A percentile compares a stretch with the other conserved stretches of the same genome.
Conservation (phyloP, 805 yeast species). For the Ascoidea rubescens region DNA sequence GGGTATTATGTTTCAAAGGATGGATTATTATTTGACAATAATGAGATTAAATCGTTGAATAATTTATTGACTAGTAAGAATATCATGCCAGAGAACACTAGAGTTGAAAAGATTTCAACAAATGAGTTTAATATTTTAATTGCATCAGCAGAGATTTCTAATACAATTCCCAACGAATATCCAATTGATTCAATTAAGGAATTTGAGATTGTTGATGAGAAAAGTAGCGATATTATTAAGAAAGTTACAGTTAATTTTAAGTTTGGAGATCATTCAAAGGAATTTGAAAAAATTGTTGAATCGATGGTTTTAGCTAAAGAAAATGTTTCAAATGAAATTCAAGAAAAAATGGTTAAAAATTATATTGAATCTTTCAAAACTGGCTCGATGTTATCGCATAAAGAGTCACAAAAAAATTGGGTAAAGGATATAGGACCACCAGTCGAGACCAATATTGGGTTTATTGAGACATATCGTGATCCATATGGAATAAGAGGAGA, state of each 20-base stretch:
- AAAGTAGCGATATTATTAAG: slow-evolving; percentile 22
- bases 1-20: slow-evolving; percentile 45
- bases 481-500: slow-evolving; percentile 88
- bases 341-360: slow-evolving; percentile 45
- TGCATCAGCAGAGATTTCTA: slow-evolving; percentile 45
- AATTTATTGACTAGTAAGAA: slow-evolving; percentile 46
- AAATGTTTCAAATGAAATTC: slow-evolving; percentile 62
- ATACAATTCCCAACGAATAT: slow-evolving; percentile 32
- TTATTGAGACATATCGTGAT: slow-evolving; percentile 86
- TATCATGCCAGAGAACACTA: slow-evolving; percentile 68
- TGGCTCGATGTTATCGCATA: slow-evolving; percentile 78
- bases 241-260: slow-evolving; percentile 31
- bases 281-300: slow-evolving; percentile 45
- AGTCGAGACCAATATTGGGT: slow-evolving; percentile 74
- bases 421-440: slow-evolving; percentile 75
- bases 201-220: neutral
- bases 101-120: slow-evolving; percentile 44
- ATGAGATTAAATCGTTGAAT: slow-evolving; percentile 56
- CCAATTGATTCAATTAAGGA: slow-evolving; percentile 29
- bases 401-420: slow-evolving; percentile 75
- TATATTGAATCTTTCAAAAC: slow-evolving; percentile 62
- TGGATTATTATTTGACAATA: slow-evolving; percentile 32
- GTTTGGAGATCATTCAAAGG: slow-evolving; percentile 68
- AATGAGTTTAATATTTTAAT: slow-evolving; percentile 43
- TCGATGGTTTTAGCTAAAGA: slow-evolving; percentile 42